These are phyloP conservation scores for Boletellus emodensis DNA, from an alignment of 768 basidiomycete genomes.

Conservation along the genomic window DNA sequence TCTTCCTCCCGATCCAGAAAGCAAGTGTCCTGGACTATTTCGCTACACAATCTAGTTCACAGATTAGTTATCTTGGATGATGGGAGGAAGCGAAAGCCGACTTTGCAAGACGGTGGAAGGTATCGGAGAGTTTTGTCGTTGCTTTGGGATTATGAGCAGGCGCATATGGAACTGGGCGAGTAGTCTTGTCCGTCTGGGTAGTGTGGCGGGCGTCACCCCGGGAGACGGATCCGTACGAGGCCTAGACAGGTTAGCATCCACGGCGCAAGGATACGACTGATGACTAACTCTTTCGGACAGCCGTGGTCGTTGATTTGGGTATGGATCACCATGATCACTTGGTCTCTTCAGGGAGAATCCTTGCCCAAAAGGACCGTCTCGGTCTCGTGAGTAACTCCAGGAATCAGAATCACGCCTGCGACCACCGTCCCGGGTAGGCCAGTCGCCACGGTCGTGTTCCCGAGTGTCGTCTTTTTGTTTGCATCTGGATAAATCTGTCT, in stretches of 20 bases:
- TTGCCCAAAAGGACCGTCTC: constrained; percentile 12
- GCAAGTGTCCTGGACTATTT: constrained; percentile 42
- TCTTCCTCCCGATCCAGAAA: constrained; percentile 42
- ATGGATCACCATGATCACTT: constrained; percentile 21
- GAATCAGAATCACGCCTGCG: constrained; percentile 24
- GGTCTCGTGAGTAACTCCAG: constrained; percentile 21
- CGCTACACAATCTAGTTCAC: constrained; percentile 40
- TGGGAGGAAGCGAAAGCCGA: constrained; percentile 11
- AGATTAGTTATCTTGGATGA: constrained; percentile 9
- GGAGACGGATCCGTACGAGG: constrained; percentile 8
- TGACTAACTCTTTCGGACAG: constrained; percentile 26
- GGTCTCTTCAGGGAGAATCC: constrained; percentile 23
- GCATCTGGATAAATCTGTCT: constrained; percentile 41
- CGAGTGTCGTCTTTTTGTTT: constrained; percentile 24
- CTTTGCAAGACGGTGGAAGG: constrained; percentile 41
- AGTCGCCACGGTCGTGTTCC: constrained; percentile 21
- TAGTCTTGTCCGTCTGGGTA: constrained; percentile 7
- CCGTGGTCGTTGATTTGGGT: constrained; percentile 28
- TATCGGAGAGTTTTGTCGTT: constrained; percentile 16
- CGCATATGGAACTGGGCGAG: background rate
- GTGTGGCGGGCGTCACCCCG: background rate
- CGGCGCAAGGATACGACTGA: background rate
- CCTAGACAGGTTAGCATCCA: constrained; percentile 16
- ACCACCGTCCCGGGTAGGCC: constrained; percentile 17
- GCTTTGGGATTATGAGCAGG: constrained; percentile 5